Evolutionary conservation across 192 early-diverging fungal species (phyloP), one percentile per base, ranked within the genome.

Genomic region (Coemansia aciculifera): DNA sequence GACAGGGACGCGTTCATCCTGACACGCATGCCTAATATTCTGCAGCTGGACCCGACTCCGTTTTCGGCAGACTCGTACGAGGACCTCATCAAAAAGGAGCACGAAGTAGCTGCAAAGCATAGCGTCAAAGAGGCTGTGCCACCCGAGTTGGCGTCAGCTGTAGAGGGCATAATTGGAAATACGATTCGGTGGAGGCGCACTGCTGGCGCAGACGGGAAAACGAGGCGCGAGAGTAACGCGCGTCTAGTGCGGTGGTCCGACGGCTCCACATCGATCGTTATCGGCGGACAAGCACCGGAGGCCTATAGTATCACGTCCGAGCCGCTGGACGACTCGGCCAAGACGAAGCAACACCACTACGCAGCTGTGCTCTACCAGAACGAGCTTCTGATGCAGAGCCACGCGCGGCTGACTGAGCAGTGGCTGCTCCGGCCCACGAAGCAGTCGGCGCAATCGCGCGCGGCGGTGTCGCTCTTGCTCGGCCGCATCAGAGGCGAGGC

Each of bases 231-330:
- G 64, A 83, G 75, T 54, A 83, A 83, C 42, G 75, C 80, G 31
- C 80, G 80, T 0, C 68, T 83, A 17, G 80, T 83, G 60, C 80
- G 80, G 57, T 83, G 80, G 80, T 83, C 80, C 43, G 80, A 83
- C 46, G 80, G 80, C 4, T 83, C 80, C 5, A 77, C 66, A 11
- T 74, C 80, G 0, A 59, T 83, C 2, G 72, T 73, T 10, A 59
- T 83, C 19, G 79, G 79, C 49, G 74, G 79, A 6, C 40, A 11
- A 5, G 46, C 43, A 59, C 74, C 74, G 7, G 75, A 77, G 40
- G 39, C 59, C 3, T 77, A 77, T 54, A 71, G 65, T 59, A 44
- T 83, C 11, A 37, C 43, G 24, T 63, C 27, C 3, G 80, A 83
- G 65, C 65, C 67, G 49, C 72, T 83, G 15, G 52, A 27, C 1